A percentile compares a stretch with the other conserved stretches of the same genome.
phyloP scores from a whole-genome alignment of 345 rosid species.

The Bruguiera parviflora region DNA sequence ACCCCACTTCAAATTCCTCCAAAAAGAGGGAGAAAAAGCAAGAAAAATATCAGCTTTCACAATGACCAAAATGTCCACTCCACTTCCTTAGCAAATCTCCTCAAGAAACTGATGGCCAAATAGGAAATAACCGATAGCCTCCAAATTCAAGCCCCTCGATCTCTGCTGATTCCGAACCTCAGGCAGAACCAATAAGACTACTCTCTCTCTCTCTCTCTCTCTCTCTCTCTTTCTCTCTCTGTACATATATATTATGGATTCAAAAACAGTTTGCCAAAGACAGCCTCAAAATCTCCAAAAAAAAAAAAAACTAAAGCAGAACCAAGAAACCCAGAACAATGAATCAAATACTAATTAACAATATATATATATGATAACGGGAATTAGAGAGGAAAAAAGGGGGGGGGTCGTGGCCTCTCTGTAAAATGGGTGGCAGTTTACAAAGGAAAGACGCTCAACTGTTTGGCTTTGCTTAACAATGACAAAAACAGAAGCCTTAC shows the following conservation, averaged over 20 bases:
- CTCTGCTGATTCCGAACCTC: conserved; percentile 10
- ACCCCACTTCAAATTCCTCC: conserved; percentile 1
- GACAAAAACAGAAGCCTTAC: no score
- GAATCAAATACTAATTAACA: background rate
- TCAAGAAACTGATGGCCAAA: background rate
- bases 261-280: background rate
- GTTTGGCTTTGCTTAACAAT: background rate
- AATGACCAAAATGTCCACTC: background rate
- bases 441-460: background rate
- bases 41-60: background rate
- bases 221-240: background rate
- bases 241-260: background rate
- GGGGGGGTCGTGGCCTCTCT: background rate
- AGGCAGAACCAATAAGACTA: conserved; percentile 8
- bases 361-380: background rate
- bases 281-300: background rate
- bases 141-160: conserved; percentile 9
- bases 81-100: background rate
- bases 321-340: background rate
- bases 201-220: conserved; percentile 6
- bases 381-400: no score
- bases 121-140: background rate
- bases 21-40: background rate
- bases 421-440: conserved; percentile 19
- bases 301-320: background rate